Conservation (phyloP, 2,329 filamentous ascomycete genomes). For the Colletotrichum echinochloae region DNA sequence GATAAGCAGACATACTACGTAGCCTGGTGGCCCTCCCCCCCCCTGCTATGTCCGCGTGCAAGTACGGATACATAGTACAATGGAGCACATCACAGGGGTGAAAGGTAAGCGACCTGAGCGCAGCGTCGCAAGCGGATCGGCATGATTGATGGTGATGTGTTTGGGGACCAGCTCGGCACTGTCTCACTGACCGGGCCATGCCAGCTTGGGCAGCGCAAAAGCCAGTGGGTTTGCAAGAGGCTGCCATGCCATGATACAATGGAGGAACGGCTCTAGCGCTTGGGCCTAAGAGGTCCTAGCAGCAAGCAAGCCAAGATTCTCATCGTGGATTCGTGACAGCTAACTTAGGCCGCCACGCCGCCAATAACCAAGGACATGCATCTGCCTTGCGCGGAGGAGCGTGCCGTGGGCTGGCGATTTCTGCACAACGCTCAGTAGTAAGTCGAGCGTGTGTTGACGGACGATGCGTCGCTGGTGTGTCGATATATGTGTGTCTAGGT, state of each 20-base stretch:
- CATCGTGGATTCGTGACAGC: neutral
- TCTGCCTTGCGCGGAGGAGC: neutral
- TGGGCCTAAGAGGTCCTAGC: constrained; percentile 1
- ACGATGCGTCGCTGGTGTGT: constrained; percentile 13
- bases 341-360: neutral
- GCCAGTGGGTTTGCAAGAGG: constrained; percentile 4
- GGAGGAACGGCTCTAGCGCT: constrained; percentile 10
- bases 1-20: constrained; percentile 7
- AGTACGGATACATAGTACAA: too few relatives aligned
- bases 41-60: constrained; percentile 5
- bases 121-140: constrained; percentile 21
- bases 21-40: neutral
- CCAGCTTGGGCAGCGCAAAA: constrained; percentile 29
- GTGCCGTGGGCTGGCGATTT: neutral
- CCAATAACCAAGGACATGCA: neutral
- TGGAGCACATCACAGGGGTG: neutral
- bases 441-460: constrained; percentile 12
- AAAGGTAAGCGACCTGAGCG: constrained; percentile 33
- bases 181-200: constrained; percentile 12
- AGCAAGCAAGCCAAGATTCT: constrained; percentile 19
- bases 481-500: neutral
- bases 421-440: constrained; percentile 3
- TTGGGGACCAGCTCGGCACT: constrained; percentile 19
- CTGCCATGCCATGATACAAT: neutral
- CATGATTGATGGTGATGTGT: constrained; percentile 6